Percentiles rank a stretch among this genome's conserved stretches.
phyloP scores from a whole-genome alignment of 2,329 filamentous ascomycete genomes.

The Penicillium glabrum region DNA sequence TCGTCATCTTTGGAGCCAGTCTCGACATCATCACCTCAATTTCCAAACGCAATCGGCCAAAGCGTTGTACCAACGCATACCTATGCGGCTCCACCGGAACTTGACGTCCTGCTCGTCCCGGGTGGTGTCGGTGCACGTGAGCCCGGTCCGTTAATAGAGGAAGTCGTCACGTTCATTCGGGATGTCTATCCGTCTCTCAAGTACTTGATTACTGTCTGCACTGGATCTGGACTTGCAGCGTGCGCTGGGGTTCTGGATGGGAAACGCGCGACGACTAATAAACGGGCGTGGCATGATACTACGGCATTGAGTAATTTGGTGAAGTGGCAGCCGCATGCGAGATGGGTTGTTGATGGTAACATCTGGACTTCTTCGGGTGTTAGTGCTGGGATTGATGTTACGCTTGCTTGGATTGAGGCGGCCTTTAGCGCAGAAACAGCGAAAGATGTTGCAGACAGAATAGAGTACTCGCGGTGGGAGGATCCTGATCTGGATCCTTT shows the following conservation, averaged over 20 bases:
- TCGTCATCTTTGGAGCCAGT: constrained; percentile 33
- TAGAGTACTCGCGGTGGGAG: constrained; percentile 60
- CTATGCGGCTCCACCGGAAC: constrained; percentile 51
- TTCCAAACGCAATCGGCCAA: constrained; percentile 32
- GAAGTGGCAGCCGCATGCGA: constrained; percentile 60
- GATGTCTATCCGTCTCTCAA: constrained; percentile 50
- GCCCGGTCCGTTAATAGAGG: constrained; percentile 28
- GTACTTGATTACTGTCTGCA: constrained; percentile 66
- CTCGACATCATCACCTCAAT: constrained; percentile 25
- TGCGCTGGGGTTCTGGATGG: constrained; percentile 61
- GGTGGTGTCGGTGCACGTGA: constrained; percentile 56
- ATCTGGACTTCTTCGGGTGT: constrained; percentile 67
- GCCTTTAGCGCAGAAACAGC: constrained; percentile 57
- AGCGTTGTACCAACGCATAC: constrained; percentile 54
- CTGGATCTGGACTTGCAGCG: constrained; percentile 61
- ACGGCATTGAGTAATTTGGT: constrained; percentile 52
- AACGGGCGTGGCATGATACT: constrained; percentile 55
- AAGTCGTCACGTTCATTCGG: constrained; percentile 48
- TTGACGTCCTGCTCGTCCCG: constrained; percentile 67
- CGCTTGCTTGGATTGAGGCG: constrained; percentile 56
- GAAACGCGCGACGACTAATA: constrained; percentile 65
- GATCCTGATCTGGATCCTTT: constrained; percentile 58
- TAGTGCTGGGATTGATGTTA: constrained; percentile 62
- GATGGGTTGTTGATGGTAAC: constrained; percentile 66
- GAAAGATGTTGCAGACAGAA: constrained; percentile 47